phyloP scores from a whole-genome alignment of 2,329 filamentous ascomycete species.

The Beauveria pseudobassiana region DNA sequence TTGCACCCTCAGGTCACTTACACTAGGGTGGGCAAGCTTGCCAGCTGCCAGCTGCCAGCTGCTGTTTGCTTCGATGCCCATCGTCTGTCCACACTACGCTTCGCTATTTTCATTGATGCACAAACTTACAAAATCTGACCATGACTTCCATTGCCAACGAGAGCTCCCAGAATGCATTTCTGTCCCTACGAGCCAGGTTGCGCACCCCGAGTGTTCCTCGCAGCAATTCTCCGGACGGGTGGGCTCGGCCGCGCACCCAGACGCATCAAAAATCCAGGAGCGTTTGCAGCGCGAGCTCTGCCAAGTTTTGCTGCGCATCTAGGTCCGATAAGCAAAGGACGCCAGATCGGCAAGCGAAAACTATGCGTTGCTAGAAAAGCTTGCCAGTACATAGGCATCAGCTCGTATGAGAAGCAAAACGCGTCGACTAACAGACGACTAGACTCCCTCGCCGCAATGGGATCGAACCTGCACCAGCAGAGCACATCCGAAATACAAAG shows the following conservation, averaged over 20 bases:
- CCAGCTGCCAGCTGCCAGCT: neutral
- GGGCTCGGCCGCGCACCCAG: neutral
- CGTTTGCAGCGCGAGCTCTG: neutral
- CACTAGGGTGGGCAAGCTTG: neutral
- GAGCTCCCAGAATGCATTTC: neutral
- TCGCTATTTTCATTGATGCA: neutral
- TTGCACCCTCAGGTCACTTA: too few relatives aligned
- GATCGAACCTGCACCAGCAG: neutral
- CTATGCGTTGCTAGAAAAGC: neutral
- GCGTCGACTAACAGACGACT: neutral
- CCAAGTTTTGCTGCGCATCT: neutral
- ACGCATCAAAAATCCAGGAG: neutral
- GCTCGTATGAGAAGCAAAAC: neutral
- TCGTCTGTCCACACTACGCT: neutral
- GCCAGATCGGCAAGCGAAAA: constrained; percentile 6
- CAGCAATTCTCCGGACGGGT: neutral
- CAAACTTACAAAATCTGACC: too few relatives aligned
- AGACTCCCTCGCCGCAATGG: neutral
- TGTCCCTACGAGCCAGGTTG: constrained; percentile 3
- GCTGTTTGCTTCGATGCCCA: neutral
- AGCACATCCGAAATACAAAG: neutral
- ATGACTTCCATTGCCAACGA: neutral
- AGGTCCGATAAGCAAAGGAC: neutral
- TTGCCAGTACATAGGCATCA: neutral
- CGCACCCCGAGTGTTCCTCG: constrained; percentile 3